Percentiles rank a stretch among this genome's conserved stretches.
Evolutionary conservation across 495 filamentous ascomycete genomes (phyloP).

Genomic region (Penicillium paradoxum): DNA sequence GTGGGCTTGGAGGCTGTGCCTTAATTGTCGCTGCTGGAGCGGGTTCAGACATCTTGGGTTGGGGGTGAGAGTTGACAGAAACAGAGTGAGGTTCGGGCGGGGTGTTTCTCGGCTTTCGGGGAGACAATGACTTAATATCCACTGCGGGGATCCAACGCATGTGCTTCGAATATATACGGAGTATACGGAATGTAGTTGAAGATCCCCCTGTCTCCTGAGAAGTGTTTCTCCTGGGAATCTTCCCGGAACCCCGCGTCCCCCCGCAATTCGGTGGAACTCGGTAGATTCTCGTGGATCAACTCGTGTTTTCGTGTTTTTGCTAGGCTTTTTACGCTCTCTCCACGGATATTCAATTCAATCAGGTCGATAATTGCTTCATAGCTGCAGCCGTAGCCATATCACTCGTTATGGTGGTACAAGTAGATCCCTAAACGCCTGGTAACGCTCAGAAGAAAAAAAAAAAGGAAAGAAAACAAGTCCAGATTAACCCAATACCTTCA

Average conservation of each 20-base stretch:
- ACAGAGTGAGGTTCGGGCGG: conserved; percentile 14
- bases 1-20: neutral
- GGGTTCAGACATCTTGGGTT: conserved; percentile 15
- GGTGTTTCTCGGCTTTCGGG: conserved; percentile 19
- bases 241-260: conserved; percentile 8
- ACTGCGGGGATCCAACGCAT: conserved; percentile 11
- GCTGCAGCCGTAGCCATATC: neutral
- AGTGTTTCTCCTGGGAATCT: neutral
- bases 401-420: neutral
- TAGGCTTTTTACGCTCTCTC: neutral
- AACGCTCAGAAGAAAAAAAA: neutral
- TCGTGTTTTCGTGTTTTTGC: neutral
- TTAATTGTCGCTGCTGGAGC: neutral
- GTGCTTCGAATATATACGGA: neutral
- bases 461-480: neutral
- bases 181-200: neutral
- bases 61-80: conserved; percentile 1
- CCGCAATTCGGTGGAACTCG: conserved; percentile 16
- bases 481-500: conserved; percentile 67
- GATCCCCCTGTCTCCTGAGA: neutral
- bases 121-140: conserved; percentile 21
- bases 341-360: neutral
- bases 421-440: conserved; percentile 4
- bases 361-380: neutral
- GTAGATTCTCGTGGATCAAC: conserved; percentile 12